Conservation (phyloP, 2,329 filamentous ascomycete genomes). For the Colletotrichum lentis region DNA sequence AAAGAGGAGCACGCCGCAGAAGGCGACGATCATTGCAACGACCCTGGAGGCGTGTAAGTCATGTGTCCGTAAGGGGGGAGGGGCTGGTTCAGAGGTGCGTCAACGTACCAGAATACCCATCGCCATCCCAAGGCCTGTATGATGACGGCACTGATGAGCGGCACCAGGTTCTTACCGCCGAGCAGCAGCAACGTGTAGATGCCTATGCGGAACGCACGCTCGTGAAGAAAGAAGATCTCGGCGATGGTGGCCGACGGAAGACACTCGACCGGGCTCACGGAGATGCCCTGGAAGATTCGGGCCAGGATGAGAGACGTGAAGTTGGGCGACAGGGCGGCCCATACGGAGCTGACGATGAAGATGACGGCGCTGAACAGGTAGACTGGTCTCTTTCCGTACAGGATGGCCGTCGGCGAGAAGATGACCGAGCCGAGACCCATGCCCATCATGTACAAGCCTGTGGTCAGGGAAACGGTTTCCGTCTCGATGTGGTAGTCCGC, state of each 20-base stretch:
- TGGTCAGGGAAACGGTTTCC: slow-evolving; percentile 82
- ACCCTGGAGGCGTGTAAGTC: slow-evolving; percentile 63
- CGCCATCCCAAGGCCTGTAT: slow-evolving; percentile 83
- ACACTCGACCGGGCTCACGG: slow-evolving; percentile 90
- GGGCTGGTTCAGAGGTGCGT: not conserved
- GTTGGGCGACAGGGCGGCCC: slow-evolving; percentile 85
- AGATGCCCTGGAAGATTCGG: slow-evolving; percentile 85
- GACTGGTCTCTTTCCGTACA: slow-evolving; percentile 89
- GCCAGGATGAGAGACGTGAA: slow-evolving; percentile 83
- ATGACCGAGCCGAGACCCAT: slow-evolving; percentile 85
- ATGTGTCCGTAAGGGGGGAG: not conserved
- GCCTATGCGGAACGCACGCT: slow-evolving; percentile 89
- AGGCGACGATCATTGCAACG: slow-evolving; percentile 79
- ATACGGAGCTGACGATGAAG: slow-evolving; percentile 80
- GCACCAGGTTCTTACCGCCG: slow-evolving; percentile 90
- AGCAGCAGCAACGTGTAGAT: slow-evolving; percentile 91
- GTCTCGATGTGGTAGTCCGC: slow-evolving; percentile 69
- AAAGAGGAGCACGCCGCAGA: slow-evolving; percentile 77
- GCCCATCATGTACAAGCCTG: slow-evolving; percentile 93
- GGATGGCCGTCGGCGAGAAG: slow-evolving; percentile 87
- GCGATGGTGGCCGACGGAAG: slow-evolving; percentile 92
- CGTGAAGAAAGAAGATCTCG: slow-evolving; percentile 95
- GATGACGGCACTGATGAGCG: slow-evolving; percentile 84
- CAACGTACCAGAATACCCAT: slow-evolving; percentile 83
- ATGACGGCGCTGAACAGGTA: slow-evolving; percentile 80